Percentiles rank a stretch among this genome's conserved stretches.
Evolutionary conservation across 305 asterid species (phyloP).

Genomic region (Solanum hybrid): DNA sequence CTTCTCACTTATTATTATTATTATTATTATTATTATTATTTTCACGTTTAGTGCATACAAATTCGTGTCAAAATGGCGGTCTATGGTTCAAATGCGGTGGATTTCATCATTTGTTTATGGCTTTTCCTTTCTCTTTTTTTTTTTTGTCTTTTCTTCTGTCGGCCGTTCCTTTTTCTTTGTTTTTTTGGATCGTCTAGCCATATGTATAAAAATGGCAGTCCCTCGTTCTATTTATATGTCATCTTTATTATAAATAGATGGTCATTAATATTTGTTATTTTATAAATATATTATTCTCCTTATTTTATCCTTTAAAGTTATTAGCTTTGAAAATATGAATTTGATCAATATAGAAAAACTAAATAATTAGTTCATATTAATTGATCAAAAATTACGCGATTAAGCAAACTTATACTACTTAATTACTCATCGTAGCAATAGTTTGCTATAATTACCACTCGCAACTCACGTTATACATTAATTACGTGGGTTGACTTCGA

Average conservation of each 20-base stretch:
- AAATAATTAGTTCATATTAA: too few relatives aligned
- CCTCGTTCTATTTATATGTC: background rate
- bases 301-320: too few relatives aligned
- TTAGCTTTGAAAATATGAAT: too few relatives aligned
- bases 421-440: too few relatives aligned
- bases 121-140: background rate
- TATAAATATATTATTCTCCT: too few relatives aligned
- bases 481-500: too few relatives aligned
- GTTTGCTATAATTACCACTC: too few relatives aligned
- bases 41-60: conserved; percentile 8
- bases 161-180: background rate
- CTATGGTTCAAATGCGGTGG: conserved; percentile 17
- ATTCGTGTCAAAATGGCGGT: conserved; percentile 29
- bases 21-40: background rate
- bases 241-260: background rate
- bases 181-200: background rate
- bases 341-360: too few relatives aligned
- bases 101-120: background rate
- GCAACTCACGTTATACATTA: too few relatives aligned
- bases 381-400: too few relatives aligned
- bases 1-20: background rate
- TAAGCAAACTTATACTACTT: too few relatives aligned
- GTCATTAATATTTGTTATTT: too few relatives aligned
- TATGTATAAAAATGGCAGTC: background rate
- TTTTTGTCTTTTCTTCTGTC: background rate